Base-by-base conservation (phyloP, 495 filamentous ascomycete genomes). In the Hypoxylon lenormandii region DNA sequence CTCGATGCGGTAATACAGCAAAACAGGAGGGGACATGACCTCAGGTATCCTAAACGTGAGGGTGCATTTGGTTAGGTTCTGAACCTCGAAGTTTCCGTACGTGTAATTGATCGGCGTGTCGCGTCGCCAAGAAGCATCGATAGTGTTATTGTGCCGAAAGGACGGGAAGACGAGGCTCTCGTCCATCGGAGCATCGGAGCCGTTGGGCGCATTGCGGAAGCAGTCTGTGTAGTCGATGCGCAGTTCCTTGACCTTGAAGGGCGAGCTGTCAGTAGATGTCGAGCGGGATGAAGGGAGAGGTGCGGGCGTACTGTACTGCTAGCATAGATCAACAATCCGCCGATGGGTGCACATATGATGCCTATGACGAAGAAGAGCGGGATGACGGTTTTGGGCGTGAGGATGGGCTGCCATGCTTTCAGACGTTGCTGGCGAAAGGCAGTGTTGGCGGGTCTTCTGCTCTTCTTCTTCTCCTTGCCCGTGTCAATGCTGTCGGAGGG, bases 391-490 rank as follows among this genome's bases (percentile, higher is more conserved):
- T 94, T 96, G 0, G 93, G 93, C 3, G 93, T 97, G 38, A 97
- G 84, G 76, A 97, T 97, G 7, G 93, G 93, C 89, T 97, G 93
- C 93, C 93, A 97, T 78, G 93, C 93, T 79, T 96, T 96, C 72
- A 97, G 74, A 73, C 93, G 87, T 72, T 97, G 93, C 75, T 96
- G 93, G 60, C 93, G 86, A 74, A 96, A 97, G 21, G 93, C 93
- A 53, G 92, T 97, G 82, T 96, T 96, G 75, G 91, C 91, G 70
- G 92, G 93, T 80, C 90, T 88, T 78, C 90, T 88, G 81, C 85
- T 94, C 83, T 93, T 94, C 73, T 87, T 83, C 83, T 95, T 95
- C 82, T 92, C 92, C 72, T 83, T 81, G 63, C 57, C 33, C 23
- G 52, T 72, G 19, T 64, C 74, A 64, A 72, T 60, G 60, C 65